A percentile compares a stretch with the other conserved stretches of the same genome.
phyloP scores from a whole-genome alignment of 2,329 filamentous ascomycete species.

The Diaporthe eres region DNA sequence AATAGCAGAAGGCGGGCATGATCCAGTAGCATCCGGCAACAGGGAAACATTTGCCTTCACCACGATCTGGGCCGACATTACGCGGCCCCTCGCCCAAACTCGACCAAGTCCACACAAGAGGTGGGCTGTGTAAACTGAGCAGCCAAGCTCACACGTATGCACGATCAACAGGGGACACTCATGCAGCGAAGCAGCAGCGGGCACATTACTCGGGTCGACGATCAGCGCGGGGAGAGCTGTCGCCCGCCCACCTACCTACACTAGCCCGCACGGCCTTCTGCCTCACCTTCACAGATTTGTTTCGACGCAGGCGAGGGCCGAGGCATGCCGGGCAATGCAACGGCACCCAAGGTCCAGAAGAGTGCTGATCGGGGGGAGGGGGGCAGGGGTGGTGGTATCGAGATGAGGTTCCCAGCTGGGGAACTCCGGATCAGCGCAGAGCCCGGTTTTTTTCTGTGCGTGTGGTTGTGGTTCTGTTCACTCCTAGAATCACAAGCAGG shows the following conservation, averaged over 20 bases:
- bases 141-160: background rate
- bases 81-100: background rate
- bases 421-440: conserved; percentile 9
- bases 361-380: background rate
- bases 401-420: conserved; percentile 14
- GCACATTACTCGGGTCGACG: conserved; percentile 5
- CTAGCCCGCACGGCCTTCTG: conserved; percentile 5
- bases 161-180: conserved; percentile 14
- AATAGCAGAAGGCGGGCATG: background rate
- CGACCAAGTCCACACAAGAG: background rate
- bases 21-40: background rate
- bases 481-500: background rate
- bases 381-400: background rate
- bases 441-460: background rate
- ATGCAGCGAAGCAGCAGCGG: background rate
- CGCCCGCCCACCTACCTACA: background rate
- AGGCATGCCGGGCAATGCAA: background rate
- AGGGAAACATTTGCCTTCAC: background rate
- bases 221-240: conserved; percentile 15
- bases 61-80: conserved; percentile 3
- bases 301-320: background rate
- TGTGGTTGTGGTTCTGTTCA: background rate
- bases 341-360: background rate
- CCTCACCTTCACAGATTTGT: background rate
- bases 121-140: background rate